Evolutionary conservation across 2,329 filamentous ascomycete species (phyloP).

Genomic region (Thielaviopsis euricoi): DNA sequence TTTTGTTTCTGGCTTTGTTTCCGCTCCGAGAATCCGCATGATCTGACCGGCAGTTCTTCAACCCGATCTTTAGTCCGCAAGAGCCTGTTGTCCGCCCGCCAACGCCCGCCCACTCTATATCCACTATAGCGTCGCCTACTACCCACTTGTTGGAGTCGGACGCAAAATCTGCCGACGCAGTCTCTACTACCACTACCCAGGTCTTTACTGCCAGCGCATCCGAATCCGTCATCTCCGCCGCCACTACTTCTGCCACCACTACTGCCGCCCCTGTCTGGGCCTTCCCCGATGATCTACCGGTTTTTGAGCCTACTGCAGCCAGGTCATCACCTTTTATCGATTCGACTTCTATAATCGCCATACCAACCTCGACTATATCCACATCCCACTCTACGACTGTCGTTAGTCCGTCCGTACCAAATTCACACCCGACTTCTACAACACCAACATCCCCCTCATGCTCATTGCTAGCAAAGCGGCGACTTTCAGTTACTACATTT

Average conservation of each 20-base stretch:
- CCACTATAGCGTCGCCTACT: neutral
- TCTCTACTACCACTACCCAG: neutral
- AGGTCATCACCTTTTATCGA: neutral
- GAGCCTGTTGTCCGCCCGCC: neutral
- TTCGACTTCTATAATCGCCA: neutral
- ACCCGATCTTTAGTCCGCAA: neutral
- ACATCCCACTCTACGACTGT: neutral
- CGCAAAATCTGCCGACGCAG: neutral
- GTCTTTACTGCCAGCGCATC: neutral
- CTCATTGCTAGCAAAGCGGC: constrained; percentile 17
- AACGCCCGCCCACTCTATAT: neutral
- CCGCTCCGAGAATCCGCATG: neutral
- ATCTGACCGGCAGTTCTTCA: neutral
- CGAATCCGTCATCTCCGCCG: neutral
- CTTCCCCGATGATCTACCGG: neutral
- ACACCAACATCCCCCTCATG: constrained; percentile 24
- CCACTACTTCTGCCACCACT: neutral
- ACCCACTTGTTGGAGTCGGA: neutral
- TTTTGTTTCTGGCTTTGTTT: neutral
- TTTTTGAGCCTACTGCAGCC: neutral
- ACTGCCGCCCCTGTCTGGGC: neutral
- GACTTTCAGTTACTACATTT: constrained; percentile 18
- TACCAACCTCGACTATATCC: neutral
- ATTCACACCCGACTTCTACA: constrained; percentile 12
- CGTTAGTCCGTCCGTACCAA: neutral